Evolutionary conservation across 129 eudicot species (phyloP).

Genomic region (Rutidosis leptorrhynchoides): DNA sequence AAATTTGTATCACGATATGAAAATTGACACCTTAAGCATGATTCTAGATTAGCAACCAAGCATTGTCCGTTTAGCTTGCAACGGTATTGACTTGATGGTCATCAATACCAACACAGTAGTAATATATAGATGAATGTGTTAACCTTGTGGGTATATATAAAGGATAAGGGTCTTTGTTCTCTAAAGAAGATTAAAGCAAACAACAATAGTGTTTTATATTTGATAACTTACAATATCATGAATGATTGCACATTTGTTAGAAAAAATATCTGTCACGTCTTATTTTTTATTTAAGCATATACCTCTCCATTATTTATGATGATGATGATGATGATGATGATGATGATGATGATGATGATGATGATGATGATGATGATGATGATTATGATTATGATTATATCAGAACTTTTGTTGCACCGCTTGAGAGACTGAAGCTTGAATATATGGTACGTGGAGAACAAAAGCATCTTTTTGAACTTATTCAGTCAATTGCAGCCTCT

Average conservation of each 20-base stretch:
- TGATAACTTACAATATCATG: conserved; percentile 3
- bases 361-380: too few species aligned
- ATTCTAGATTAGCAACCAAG: background rate
- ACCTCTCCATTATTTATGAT: background rate
- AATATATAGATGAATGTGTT: background rate
- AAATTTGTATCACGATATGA: background rate
- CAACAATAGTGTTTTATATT: background rate
- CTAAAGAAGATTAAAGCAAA: background rate
- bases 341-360: too few species aligned
- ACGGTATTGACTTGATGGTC: background rate
- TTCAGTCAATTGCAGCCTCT: conserved; percentile 56
- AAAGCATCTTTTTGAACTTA: conserved; percentile 50
- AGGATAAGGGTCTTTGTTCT: background rate
- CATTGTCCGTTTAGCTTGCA: background rate
- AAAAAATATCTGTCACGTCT: background rate
- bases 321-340: too few species aligned
- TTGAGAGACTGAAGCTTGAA: conserved; percentile 88
- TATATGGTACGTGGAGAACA: conserved; percentile 75
- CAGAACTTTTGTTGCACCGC: conserved; percentile 91
- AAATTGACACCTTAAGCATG: background rate
- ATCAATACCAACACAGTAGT: background rate
- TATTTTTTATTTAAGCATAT: background rate
- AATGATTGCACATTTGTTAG: background rate
- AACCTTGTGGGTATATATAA: background rate
- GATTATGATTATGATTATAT: too few species aligned